phyloP scores from a whole-genome alignment of 805 yeast species.

The Nakazawaea wickerhamii region DNA sequence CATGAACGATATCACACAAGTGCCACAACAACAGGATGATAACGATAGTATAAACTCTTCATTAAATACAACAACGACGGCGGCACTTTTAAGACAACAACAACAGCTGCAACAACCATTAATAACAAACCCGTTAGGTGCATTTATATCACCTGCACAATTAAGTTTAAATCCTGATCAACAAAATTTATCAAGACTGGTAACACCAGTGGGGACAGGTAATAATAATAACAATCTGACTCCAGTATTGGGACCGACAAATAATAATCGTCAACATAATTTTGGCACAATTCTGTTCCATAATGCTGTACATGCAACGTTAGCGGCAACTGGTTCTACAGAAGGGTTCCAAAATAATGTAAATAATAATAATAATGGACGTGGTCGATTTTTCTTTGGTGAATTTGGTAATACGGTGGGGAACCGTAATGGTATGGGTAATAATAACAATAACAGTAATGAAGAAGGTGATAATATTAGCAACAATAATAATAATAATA shows the following conservation, averaged over 20 bases:
- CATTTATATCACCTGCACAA: slow-evolving; percentile 7
- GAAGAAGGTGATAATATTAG: not conserved
- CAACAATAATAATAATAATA: not conserved
- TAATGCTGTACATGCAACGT: slow-evolving; percentile 13
- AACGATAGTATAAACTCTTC: slow-evolving; percentile 8
- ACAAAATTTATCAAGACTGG: slow-evolving; percentile 4
- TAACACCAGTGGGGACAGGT: slow-evolving; percentile 1
- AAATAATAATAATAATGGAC: not conserved
- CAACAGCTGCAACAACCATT: slow-evolving; percentile 4
- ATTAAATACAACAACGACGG: slow-evolving; percentile 9
- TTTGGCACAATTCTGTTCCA: slow-evolving; percentile 14
- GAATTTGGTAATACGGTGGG: not conserved
- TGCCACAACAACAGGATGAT: slow-evolving; percentile 8
- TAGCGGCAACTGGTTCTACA: slow-evolving; percentile 13
- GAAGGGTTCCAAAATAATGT: too few species aligned
- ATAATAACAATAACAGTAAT: slow-evolving; percentile 1
- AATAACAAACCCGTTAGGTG: slow-evolving; percentile 4
- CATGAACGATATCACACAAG: not conserved
- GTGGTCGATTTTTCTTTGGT: not conserved
- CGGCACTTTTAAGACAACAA: slow-evolving; percentile 9
- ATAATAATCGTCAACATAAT: slow-evolving; percentile 2
- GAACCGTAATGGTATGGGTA: not conserved
- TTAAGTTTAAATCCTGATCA: slow-evolving; percentile 1
- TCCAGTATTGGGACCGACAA: slow-evolving; percentile 12
- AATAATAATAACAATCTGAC: not conserved